Evolutionary conservation across 129 eudicot species (phyloP), one percentile per base, ranked within the genome.

Genomic region (Artemisia argyi): DNA sequence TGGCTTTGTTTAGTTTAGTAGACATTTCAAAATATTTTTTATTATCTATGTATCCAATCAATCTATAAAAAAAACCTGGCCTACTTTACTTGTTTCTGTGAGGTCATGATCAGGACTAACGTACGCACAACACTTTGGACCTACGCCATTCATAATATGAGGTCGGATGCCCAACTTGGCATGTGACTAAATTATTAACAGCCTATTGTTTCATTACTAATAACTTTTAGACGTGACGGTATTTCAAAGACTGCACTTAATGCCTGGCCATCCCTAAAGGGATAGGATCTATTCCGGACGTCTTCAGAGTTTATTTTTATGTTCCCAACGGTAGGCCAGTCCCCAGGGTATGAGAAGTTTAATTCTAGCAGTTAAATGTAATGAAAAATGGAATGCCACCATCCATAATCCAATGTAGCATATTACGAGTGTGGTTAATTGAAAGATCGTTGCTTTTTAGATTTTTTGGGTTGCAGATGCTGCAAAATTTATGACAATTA

Each of bases 1-100:
- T 76, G 80, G 61, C 74, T 76, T 59, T 76, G 74, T 66, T 58
- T 16, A 17, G 79, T 75, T 74, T 58, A 24, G 26, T 65, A 74
- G 39, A 47, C 46, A n/a, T 50, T 11, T 5, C 14, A 20, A 73
- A 64, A 73, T 73, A 55, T 20, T 16, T 5, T 11, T 1, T 47
- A 20, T 64, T 50, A 10, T 16, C 39, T 51, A 52, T 39, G 46
- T 46, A 52, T 65, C 56, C 24, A 63, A 5, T 54, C 59, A 15
- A 54, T 54, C 8, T 54, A 54, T 54, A 13, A 5, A 12, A 56
- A n/a, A 7, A 56, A 17, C 61, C 17, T 56, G 32, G 24, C 61
- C 61, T 56, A 56, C 28, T 18, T 18, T 56, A 56, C 28, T 56
- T 56, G 22, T 16, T 1, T 56, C 7, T 0, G 12, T 15, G 15